Evolutionary conservation across 345 rosid genomes (phyloP), one percentile per base, ranked within the genome.

Genomic region (Salix viminalis): DNA sequence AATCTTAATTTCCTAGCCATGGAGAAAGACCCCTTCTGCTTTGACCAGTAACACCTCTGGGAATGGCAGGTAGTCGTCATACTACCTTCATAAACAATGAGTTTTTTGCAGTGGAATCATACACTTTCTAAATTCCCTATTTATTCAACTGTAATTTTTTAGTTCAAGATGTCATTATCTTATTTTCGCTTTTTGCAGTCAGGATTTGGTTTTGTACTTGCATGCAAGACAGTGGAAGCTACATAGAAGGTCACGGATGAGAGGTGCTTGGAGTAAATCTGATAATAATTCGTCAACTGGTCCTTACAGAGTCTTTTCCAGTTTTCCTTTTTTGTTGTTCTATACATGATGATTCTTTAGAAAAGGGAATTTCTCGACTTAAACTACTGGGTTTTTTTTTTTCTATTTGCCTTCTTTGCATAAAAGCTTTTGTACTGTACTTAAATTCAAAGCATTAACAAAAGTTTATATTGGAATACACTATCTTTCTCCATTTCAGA

Each of bases 181-280:
- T 14, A 71, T 14, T 56, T 79, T 37, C 67, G 30, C 58, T 13
- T 52, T 78, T 52, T 12, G 68, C 21, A 1, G 84, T 76, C 86
- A 88, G 89, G 87, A 24, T 88, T 88, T 86, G 91, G 94, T 52
- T 90, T 89, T 83, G 89, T 89, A 12, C 44, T 41, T 19, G 89
- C 92, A 41, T 90, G 84, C 87, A 87, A 81, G 85, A 85, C 87
- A n/a, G 83, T 71, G 4, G 91, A 89, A 71, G 89, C 90, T 37
- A 88, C 92, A 37, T 85, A 82, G 83, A 87, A 80, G 79, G 92
- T 91, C 61, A 76, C 89, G 9, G 90, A 89, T 72, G 89, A 86
- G 76, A 90, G 78, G 62, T 75, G n/a, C 85, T 83, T 58, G 92
- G 88, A 89, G 91, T 89, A 84, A 42, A 84, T 75, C 44, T 24